Evolutionary conservation across 2,329 filamentous ascomycete species (phyloP).

Genomic region (Epichloe amarillans): DNA sequence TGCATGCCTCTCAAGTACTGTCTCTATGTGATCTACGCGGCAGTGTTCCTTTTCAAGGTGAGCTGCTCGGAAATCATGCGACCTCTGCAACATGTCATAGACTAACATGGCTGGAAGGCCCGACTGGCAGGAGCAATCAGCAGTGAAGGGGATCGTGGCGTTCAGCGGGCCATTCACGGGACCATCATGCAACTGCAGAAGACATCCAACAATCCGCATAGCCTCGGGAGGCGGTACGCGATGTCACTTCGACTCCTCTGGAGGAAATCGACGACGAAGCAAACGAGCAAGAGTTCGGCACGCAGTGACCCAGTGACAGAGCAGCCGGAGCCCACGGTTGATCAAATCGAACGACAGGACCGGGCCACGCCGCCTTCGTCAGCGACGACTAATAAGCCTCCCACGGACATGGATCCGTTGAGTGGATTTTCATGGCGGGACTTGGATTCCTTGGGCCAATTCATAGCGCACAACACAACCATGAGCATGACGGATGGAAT

Average conservation of each 20-base stretch:
- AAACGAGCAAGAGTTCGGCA: neutral
- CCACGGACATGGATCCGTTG: slow-evolving; percentile 27
- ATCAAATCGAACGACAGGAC: slow-evolving; percentile 11
- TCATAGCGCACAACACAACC: slow-evolving; percentile 20
- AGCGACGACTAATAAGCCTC: neutral
- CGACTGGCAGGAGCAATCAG: slow-evolving; percentile 45
- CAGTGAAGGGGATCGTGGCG: slow-evolving; percentile 37
- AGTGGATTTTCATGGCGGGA: slow-evolving; percentile 51
- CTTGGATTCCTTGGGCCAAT: slow-evolving; percentile 45
- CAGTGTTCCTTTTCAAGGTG: slow-evolving; percentile 53
- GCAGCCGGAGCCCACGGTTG: slow-evolving; percentile 13
- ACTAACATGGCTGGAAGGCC: slow-evolving; percentile 24
- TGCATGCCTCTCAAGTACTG: slow-evolving; percentile 54
- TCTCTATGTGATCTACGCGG: slow-evolving; percentile 48
- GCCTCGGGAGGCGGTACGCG: slow-evolving; percentile 48
- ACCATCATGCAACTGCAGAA: slow-evolving; percentile 46
- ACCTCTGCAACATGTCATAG: too few relatives aligned
- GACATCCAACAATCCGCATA: slow-evolving; percentile 42
- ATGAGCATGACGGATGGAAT: slow-evolving; percentile 13
- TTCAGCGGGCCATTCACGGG: slow-evolving; percentile 42
- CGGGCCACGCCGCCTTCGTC: neutral
- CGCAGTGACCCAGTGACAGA: slow-evolving; percentile 6
- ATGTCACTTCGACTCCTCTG: slow-evolving; percentile 46
- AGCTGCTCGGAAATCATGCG: neutral
- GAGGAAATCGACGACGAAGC: slow-evolving; percentile 26